phyloP scores from a whole-genome alignment of 1,139 yeast genomes.

The Taphrina communis region DNA sequence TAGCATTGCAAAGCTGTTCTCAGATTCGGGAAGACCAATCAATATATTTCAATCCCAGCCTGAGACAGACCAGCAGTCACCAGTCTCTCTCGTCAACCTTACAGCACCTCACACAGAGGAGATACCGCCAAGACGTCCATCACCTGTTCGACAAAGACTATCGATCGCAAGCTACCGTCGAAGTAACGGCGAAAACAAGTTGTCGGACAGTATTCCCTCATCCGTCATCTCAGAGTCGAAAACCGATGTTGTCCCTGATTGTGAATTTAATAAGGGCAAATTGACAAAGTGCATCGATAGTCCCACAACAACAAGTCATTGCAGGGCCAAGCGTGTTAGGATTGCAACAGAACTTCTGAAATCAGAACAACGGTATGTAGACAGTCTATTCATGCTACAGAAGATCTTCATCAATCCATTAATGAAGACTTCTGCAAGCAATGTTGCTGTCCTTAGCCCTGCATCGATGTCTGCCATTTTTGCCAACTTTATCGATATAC shows the following conservation, averaged over 20 bases:
- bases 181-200: not conserved
- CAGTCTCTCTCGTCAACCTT: not conserved
- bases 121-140: not conserved
- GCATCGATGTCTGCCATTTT: conserved; percentile 34
- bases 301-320: not conserved
- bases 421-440: not conserved
- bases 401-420: conserved; percentile 25
- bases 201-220: not conserved
- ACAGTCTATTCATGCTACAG: conserved; percentile 17
- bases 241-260: not conserved
- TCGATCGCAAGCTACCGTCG: conserved; percentile 7
- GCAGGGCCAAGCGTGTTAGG: not conserved
- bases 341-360: conserved; percentile 24
- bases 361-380: conserved; percentile 27
- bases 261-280: not conserved
- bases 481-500: conserved; percentile 33
- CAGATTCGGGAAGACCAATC: not conserved
- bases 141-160: not conserved
- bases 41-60: not conserved
- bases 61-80: not conserved
- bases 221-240: not conserved
- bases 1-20: not conserved
- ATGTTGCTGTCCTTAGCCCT: conserved; percentile 16
- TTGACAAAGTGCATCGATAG: not conserved
- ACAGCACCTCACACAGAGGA: not conserved